Evolutionary conservation across 768 basidiomycete genomes (phyloP).

Genomic region (Mycena alexandri): DNA sequence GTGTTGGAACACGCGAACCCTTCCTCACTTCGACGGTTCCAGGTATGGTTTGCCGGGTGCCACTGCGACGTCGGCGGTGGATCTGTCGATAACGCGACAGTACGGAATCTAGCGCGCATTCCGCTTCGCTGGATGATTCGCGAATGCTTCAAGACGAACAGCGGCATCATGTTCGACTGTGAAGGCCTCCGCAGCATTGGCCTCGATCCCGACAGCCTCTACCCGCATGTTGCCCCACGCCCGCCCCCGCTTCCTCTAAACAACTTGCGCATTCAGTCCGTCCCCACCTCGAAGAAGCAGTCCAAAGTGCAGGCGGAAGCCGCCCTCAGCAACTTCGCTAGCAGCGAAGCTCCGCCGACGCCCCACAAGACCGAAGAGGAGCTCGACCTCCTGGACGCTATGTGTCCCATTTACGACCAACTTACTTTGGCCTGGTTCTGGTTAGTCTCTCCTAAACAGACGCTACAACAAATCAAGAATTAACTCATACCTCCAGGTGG

Average conservation of each 20-base stretch:
- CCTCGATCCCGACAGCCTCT: constrained; percentile 52
- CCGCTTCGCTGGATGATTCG: constrained; percentile 71
- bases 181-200: constrained; percentile 50
- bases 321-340: constrained; percentile 20
- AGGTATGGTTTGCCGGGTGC: constrained; percentile 42
- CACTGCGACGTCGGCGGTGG: constrained; percentile 55
- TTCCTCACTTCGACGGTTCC: not conserved
- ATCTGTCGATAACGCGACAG: constrained; percentile 40
- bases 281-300: constrained; percentile 43
- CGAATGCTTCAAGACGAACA: constrained; percentile 55
- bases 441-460: too few species aligned
- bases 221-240: constrained; percentile 52
- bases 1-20: too few species aligned
- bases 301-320: constrained; percentile 16
- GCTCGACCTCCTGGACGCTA: constrained; percentile 63
- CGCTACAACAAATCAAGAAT: too few species aligned
- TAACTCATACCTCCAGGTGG: too few species aligned
- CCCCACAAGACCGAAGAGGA: constrained; percentile 57
- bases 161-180: constrained; percentile 59
- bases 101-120: constrained; percentile 64
- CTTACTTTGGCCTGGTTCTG: constrained; percentile 56
- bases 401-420: constrained; percentile 62
- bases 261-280: constrained; percentile 35
- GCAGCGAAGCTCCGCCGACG: too few species aligned
- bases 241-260: constrained; percentile 54